phyloP scores from a whole-genome alignment of 306 rosid genomes.

The Albizia julibrissin region DNA sequence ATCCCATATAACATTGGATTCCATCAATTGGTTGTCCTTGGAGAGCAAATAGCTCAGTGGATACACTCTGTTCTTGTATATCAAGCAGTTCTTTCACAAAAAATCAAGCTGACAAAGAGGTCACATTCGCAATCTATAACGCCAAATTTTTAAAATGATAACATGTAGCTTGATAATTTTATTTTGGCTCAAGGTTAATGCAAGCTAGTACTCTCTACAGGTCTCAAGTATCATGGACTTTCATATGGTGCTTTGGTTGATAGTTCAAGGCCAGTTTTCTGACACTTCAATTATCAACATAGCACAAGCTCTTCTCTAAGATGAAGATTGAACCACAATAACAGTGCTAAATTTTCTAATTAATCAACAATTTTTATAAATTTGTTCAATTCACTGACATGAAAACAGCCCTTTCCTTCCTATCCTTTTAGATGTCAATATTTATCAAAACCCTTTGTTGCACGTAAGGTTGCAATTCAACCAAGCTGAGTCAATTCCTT shows the following conservation, averaged over 20 bases:
- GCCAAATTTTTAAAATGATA: not conserved
- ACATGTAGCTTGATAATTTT: not conserved
- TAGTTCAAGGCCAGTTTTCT: not conserved
- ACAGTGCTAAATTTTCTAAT: not conserved
- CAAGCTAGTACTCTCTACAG: not conserved
- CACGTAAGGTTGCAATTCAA: not conserved
- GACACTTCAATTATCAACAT: not conserved
- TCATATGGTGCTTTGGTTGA: not conserved
- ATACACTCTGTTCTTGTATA: not conserved
- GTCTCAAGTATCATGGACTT: not conserved
- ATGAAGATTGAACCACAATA: not conserved
- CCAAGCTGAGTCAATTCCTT: too few species aligned
- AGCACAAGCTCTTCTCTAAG: not conserved
- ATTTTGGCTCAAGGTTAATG: not conserved
- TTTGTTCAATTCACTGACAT: not conserved
- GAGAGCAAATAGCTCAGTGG: not conserved
- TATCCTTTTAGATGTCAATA: not conserved
- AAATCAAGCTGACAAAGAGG: not conserved
- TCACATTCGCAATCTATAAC: not conserved
- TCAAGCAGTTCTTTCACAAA: not conserved
- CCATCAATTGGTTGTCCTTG: not conserved
- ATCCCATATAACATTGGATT: not conserved
- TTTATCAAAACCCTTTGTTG: not conserved
- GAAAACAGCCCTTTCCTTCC: not conserved
- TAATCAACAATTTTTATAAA: not conserved